Base-by-base conservation (phyloP, 306 rosid species). In the Abrus pulchellus region DNA sequence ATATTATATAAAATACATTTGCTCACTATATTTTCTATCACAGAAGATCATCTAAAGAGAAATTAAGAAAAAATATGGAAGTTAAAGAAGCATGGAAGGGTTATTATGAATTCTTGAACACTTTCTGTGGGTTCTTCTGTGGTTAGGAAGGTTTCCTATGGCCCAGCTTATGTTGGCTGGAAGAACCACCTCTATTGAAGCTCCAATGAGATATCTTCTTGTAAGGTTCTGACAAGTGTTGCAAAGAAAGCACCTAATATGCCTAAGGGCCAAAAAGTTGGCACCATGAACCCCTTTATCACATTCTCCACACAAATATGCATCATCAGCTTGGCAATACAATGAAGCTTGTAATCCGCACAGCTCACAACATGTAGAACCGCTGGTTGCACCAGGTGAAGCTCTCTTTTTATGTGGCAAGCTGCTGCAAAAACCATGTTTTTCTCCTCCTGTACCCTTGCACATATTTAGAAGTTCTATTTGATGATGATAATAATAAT, bases 271-370 rank as follows among this genome's bases (percentile, higher is more conserved):
- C 69, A 92, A 85, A 75, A 91, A 88, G 59, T 92, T 92, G 34
- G 97, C 98, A 7, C 75, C 85, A 75, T 94, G 97, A 86, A 92
- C 97, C 88, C 79, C 43, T 68, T 72, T 82, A 77, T 92, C 98
- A 74, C 97, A 90, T 77, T 88, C 86, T 68, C 90, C 69, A 33
- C 98, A 94, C 47, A 94, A 44, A 84, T 83, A 92, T 9, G 97
- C 93, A 60, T 85, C 89, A 77, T 92, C 97, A 29, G 97, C 98
- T 68, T 72, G 88, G 83, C 97, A 94, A 84, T 88, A 94, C 81
- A 94, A 76, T 28, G 89, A 84, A 53, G 97, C 97, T 49, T 77
- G 33, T 14, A 79, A 83, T 5, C 89, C 80, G 49, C 97, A 92
- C 3, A 94, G 87, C 88, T 92, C 97, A 53, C 97, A 91, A 20